Evolutionary conservation across 169 alveolate genomes (phyloP), one percentile per base, ranked within the genome.

Genomic region (Theileria annulata): DNA sequence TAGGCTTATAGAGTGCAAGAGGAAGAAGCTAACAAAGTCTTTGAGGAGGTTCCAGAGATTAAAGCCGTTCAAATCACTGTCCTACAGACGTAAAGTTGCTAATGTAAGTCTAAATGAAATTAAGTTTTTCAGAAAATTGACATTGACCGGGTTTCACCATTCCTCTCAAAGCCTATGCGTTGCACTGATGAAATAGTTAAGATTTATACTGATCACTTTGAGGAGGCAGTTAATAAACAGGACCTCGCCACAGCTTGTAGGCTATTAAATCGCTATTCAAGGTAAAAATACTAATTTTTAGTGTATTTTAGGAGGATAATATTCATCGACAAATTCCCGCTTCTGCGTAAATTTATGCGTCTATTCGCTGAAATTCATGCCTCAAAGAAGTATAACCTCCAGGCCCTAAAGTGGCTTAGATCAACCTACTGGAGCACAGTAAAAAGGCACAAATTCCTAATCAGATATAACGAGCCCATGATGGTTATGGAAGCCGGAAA

Each of bases 381-480:
- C 68, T 80, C 87, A 60, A 79, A 87, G 56, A 87, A 87, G 69
- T 90, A 90, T 69, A 67, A 56, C 54, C 87, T 71, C 54, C 71
- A 83, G 19, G 72, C 42, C 37, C 74, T 90, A 30, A 69, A 84
- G 9, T 77, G 72, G 56, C 78, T 90, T 59, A 33, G 94, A 67
- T 70, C 80, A 72, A 67, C 87, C 21, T 90, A 90, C 47, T 90
- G 91, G 87, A 80, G 91, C 19, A 87, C 93, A 25, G 90, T 90
- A 8, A 89, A 90, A 23, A 77, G 78, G 48, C 77, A 87, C 10
- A 86, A 85, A 60, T 86, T 90, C 31, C 71, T 87, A 0, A 75
- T 87, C 47, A 90, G 87, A 76, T 71, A 85, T 73, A 79, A 72
- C 48, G 90, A 87, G 23, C 87, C 86, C 28, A 58, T 51, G 49